A percentile compares a stretch with the other conserved stretches of the same genome.
phyloP scores from a whole-genome alignment of 2,329 filamentous ascomycete genomes.

The Xylaria hypoxylon region DNA sequence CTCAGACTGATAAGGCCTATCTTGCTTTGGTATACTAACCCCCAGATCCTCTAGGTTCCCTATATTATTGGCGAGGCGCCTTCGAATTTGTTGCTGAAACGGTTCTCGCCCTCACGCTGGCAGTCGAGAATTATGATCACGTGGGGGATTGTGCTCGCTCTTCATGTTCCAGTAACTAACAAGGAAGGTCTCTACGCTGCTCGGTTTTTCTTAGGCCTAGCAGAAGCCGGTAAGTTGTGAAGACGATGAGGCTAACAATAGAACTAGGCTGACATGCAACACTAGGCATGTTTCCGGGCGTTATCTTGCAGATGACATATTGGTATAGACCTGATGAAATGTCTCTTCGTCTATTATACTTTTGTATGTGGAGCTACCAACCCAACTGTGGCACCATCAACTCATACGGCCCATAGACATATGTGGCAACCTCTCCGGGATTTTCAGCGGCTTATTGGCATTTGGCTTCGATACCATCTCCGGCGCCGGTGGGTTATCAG shows the following conservation, averaged over 20 bases:
- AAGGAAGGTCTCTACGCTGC: slow-evolving; percentile 54
- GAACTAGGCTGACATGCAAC: slow-evolving; percentile 32
- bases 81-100: slow-evolving; percentile 56
- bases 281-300: slow-evolving; percentile 55
- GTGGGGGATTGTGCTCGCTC: slow-evolving; percentile 53
- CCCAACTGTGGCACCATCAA: background rate
- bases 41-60: slow-evolving; percentile 47
- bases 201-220: slow-evolving; percentile 54
- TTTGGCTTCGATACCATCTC: slow-evolving; percentile 46
- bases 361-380: slow-evolving; percentile 51
- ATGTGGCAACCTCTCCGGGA: slow-evolving; percentile 49
- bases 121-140: slow-evolving; percentile 57
- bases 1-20: background rate
- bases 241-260: background rate
- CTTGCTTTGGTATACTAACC: background rate
- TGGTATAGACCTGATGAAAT: slow-evolving; percentile 63
- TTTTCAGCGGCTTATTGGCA: slow-evolving; percentile 45
- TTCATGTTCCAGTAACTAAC: slow-evolving; percentile 53
- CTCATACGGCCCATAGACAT: slow-evolving; percentile 42
- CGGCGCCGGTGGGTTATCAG: slow-evolving; percentile 46
- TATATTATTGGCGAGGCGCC: slow-evolving; percentile 56
- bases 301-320: slow-evolving; percentile 59
- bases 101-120: slow-evolving; percentile 55
- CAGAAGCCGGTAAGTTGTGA: slow-evolving; percentile 50
- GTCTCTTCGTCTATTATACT: slow-evolving; percentile 58